Percentiles rank a stretch among this genome's conserved stretches.
phyloP scores from a whole-genome alignment of 2,329 filamentous ascomycete species.

The Paraphaeosphaeria sporulosa region DNA sequence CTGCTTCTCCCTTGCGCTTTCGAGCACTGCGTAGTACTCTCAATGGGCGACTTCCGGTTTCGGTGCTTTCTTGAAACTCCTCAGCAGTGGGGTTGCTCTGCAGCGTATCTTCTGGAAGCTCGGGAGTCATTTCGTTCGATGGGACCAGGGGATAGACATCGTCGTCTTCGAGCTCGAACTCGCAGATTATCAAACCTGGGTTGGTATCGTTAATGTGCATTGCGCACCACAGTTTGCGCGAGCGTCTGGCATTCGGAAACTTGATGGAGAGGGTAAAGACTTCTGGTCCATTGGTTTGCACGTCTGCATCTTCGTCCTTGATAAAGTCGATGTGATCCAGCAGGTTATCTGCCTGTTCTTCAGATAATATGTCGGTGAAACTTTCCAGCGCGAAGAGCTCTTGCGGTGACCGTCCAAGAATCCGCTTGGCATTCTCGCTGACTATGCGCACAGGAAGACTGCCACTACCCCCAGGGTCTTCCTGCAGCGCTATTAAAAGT shows the following conservation, averaged over 20 bases:
- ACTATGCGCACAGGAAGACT: conserved; percentile 74
- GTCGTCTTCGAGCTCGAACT: conserved; percentile 88
- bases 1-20: conserved; percentile 78
- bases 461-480: conserved; percentile 67
- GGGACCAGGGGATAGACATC: conserved; percentile 71
- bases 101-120: conserved; percentile 76
- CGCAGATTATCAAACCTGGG: conserved; percentile 76
- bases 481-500: conserved; percentile 74
- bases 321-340: conserved; percentile 90
- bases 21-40: conserved; percentile 77
- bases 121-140: conserved; percentile 63
- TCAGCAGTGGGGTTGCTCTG: conserved; percentile 75
- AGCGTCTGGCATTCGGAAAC: conserved; percentile 58
- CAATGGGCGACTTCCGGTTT: conserved; percentile 78
- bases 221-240: conserved; percentile 83
- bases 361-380: conserved; percentile 83
- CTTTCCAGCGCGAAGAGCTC: conserved; percentile 77
- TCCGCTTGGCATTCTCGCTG: conserved; percentile 79
- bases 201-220: conserved; percentile 77
- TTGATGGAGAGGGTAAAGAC: conserved; percentile 82
- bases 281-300: conserved; percentile 78
- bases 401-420: conserved; percentile 79
- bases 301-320: conserved; percentile 80
- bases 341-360: conserved; percentile 84
- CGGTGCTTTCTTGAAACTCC: conserved; percentile 78